phyloP scores from a whole-genome alignment of 306 rosid species.

The Prunus padus region DNA sequence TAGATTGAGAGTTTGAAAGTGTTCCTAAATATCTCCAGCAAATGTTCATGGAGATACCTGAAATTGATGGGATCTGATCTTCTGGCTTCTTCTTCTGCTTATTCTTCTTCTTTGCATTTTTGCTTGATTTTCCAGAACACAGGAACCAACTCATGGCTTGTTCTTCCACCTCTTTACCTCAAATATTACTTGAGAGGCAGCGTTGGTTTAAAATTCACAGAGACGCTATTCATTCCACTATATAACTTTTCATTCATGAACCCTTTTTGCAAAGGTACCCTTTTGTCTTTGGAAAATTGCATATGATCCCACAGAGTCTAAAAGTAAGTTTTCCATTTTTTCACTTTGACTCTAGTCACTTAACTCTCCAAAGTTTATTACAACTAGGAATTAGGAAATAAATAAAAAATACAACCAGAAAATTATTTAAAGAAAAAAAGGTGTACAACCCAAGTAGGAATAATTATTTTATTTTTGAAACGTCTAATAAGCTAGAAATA shows the following conservation, averaged over 20 bases:
- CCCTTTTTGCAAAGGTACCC: conserved; percentile 28
- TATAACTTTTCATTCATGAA: conserved; percentile 10
- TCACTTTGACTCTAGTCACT: conserved; percentile 6
- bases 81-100: conserved; percentile 31
- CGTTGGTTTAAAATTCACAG: conserved; percentile 1
- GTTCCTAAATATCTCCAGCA: not conserved
- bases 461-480: no score
- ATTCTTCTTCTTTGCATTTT: conserved; percentile 36
- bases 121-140: conserved; percentile 41
- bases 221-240: not conserved
- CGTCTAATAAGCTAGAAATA: not conserved
- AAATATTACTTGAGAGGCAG: conserved; percentile 18
- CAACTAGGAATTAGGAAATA: not conserved
- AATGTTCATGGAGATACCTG: conserved; percentile 38
- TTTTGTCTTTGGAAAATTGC: conserved; percentile 1
- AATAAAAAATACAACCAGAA: not conserved
- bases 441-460: no score
- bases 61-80: conserved; percentile 49
- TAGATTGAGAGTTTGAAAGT: not conserved
- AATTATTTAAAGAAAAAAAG: not conserved
- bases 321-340: not conserved
- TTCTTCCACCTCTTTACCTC: conserved; percentile 17
- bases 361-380: not conserved
- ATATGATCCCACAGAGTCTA: not conserved
- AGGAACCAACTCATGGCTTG: conserved; percentile 48